Evolutionary conservation across 177 flowering plant genomes (phyloP), one percentile per base, ranked within the genome.

Genomic region (Telopea speciosissima): DNA sequence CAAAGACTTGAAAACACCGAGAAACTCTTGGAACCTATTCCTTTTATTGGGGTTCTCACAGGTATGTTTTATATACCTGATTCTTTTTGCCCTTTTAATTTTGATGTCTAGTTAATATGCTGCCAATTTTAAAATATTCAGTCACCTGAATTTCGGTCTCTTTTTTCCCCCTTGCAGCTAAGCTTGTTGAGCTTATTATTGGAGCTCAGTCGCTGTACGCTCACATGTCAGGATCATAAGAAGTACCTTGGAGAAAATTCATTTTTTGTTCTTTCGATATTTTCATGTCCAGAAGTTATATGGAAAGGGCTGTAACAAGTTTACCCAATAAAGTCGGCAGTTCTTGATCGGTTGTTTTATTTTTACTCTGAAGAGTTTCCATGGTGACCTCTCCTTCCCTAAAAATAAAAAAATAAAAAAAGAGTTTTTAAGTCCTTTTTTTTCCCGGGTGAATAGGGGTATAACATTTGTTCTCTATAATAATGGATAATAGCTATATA

Each of bases 191-290:
- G 84, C 96, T 96, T 67, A 66, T 91, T 22, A 73, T 80, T 69
- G 97, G 99, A 71, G 97, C 92, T 45, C 99, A 93, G 72, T 80
- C 95, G 8, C 86, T 98, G 68, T 93, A 91, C 76, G 93, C 98
- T 58, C 93, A 93, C 85, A 91, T 87, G 85, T 91, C 98, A 3
- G 99, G 93, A 71, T 91, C 98, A 65, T 95, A 73, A 83, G 36
- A 67, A 24, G 65, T 74, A 77, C 77, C 44, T 45, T 58, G 42
- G 63, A 62, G 14, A n/a, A 26, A 23, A 8, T 73, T 62, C 16
- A 19, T 24, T 3, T 44, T 19, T 72, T 66, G 59, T 54, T 21
- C 19, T 54, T 13, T 13, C 14, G 1, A 44, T 44, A 10, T 3
- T 1, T 10, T 44, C 49, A 44, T 44, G 49, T 44, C 49, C 21